A percentile compares a stretch with the other conserved stretches of the same genome.
Evolutionary conservation across 148 eudicot genomes (phyloP).

Genomic region (Heliosperma pusillum): DNA sequence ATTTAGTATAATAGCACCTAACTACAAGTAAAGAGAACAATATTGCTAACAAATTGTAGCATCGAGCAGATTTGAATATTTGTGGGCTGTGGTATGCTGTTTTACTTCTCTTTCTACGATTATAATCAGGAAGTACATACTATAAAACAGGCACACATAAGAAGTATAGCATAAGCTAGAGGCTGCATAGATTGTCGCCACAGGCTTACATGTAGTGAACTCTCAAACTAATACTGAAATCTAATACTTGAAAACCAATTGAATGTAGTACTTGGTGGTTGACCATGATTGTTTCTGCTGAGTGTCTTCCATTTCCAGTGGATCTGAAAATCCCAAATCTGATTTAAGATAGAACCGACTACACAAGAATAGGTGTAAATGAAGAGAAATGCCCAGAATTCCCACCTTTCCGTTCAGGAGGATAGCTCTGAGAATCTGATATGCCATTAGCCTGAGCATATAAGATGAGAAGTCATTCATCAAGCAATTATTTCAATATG

Average conservation of each 20-base stretch:
- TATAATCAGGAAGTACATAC: background rate
- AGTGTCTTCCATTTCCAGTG: constrained; percentile 16
- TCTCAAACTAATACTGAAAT: constrained; percentile 23
- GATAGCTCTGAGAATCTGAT: constrained; percentile 25
- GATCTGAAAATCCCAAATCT: constrained; percentile 21
- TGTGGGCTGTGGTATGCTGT: background rate
- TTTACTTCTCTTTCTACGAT: background rate
- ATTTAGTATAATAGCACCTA: background rate
- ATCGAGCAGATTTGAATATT: background rate
- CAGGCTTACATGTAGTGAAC: constrained; percentile 11
- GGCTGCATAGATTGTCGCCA: background rate
- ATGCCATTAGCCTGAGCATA: constrained; percentile 21
- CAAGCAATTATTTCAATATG: background rate
- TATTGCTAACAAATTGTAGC: background rate
- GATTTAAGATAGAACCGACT: background rate
- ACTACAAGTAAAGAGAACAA: background rate
- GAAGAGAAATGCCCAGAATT: background rate
- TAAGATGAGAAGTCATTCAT: background rate
- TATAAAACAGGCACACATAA: background rate
- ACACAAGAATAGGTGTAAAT: background rate
- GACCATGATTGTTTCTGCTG: constrained; percentile 25
- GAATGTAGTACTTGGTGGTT: constrained; percentile 32
- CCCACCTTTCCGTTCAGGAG: constrained; percentile 27
- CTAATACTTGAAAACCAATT: constrained; percentile 20
- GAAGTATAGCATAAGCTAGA: background rate